Conservation (phyloP, 495 filamentous ascomycete species). For the Hypoxylon fuscum region DNA sequence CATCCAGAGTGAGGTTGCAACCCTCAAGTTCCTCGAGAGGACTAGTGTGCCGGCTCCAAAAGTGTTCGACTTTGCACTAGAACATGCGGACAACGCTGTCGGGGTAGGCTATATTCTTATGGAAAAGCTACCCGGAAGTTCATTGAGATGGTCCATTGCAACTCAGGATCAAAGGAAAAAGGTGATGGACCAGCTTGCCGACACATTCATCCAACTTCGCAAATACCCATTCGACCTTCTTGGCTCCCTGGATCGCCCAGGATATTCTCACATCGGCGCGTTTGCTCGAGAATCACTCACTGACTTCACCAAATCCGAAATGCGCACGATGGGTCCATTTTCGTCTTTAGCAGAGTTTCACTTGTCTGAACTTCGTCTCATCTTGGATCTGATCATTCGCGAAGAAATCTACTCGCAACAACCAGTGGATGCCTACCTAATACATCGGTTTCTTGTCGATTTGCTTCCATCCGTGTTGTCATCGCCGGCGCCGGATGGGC, state of each 20-base stretch:
- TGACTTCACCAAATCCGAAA: constrained; percentile 25
- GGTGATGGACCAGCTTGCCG: constrained; percentile 49
- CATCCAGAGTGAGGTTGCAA: constrained; percentile 45
- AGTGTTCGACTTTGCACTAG: constrained; percentile 44
- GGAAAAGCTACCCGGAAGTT: constrained; percentile 51
- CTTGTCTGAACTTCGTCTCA: constrained; percentile 26
- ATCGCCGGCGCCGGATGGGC: constrained; percentile 22
- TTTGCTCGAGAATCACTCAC: constrained; percentile 47
- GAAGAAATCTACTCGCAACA: constrained; percentile 41
- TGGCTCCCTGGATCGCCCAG: constrained; percentile 44
- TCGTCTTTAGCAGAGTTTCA: constrained; percentile 32
- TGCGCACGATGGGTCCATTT: constrained; percentile 35
- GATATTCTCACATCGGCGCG: constrained; percentile 41
- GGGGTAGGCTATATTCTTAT: constrained; percentile 52
- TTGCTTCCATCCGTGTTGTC: constrained; percentile 32
- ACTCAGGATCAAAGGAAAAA: constrained; percentile 43
- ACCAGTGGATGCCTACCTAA: constrained; percentile 50
- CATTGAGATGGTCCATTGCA: constrained; percentile 42
- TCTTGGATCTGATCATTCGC: constrained; percentile 45
- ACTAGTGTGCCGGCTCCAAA: constrained; percentile 45
- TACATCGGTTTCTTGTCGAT: constrained; percentile 53
- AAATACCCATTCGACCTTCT: constrained; percentile 42
- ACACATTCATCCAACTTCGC: constrained; percentile 50
- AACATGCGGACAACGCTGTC: constrained; percentile 42
- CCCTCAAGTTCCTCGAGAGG: constrained; percentile 45